Evolutionary conservation across 2,329 filamentous ascomycete species (phyloP).

Genomic region (Ceratocystis colombiana): DNA sequence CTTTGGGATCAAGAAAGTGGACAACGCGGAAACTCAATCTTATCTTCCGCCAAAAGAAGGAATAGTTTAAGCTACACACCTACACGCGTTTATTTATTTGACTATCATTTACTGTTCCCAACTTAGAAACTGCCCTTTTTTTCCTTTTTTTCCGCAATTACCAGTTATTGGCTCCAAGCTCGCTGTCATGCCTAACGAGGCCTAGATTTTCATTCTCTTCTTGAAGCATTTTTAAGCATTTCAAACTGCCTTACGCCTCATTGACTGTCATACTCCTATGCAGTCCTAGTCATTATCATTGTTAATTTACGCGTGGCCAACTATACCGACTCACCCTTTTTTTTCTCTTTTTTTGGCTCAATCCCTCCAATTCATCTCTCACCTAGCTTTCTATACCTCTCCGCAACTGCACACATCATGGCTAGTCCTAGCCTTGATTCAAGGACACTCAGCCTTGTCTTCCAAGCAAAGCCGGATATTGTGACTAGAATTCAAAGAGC

Average conservation of each 20-base stretch:
- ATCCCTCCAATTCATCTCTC: conserved; percentile 15
- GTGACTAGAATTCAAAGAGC: conserved; percentile 43
- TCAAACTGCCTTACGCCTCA: no score
- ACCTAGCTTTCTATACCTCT: background rate
- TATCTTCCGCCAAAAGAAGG: background rate
- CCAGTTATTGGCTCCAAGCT: background rate
- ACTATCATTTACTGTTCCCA: background rate
- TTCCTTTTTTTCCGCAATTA: background rate
- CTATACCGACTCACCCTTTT: background rate
- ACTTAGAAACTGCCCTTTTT: conserved; percentile 2
- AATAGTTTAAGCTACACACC: background rate
- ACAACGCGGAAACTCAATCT: conserved; percentile 8
- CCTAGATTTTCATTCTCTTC: no score
- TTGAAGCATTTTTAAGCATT: no score
- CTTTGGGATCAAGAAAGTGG: background rate
- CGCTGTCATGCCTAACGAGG: no score
- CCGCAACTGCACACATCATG: conserved; percentile 32
- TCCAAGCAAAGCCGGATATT: conserved; percentile 48
- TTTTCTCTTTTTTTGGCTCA: background rate
- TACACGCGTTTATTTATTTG: conserved; percentile 7
- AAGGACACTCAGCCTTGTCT: conserved; percentile 43
- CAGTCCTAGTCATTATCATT: background rate
- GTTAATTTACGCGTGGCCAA: background rate
- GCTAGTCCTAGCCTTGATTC: conserved; percentile 41
- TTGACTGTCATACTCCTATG: background rate